Evolutionary conservation across 148 eudicot species (phyloP).

Genomic region (Simmondsia chinensis): DNA sequence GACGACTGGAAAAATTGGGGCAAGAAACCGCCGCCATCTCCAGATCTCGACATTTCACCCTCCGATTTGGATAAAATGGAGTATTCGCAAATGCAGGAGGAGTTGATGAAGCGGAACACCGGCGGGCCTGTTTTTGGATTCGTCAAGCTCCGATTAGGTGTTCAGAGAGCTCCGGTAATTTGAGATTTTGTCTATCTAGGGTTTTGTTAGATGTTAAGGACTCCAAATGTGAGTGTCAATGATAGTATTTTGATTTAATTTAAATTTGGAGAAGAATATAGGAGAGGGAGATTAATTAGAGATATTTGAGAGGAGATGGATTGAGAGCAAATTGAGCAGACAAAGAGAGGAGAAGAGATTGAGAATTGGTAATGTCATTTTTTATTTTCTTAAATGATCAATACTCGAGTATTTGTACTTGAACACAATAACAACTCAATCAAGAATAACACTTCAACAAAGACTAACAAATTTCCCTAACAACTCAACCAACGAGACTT

Average conservation of each 20-base stretch:
- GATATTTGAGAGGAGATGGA: too few relatives aligned
- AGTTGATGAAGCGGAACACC: slow-evolving; percentile 46
- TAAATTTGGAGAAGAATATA: too few relatives aligned
- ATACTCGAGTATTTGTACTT: too few relatives aligned
- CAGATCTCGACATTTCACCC: slow-evolving; percentile 43
- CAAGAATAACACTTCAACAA: too few relatives aligned
- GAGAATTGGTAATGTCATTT: too few relatives aligned
- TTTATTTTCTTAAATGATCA: too few relatives aligned
- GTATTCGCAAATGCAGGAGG: slow-evolving; percentile 38
- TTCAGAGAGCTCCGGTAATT: slow-evolving; percentile 45
- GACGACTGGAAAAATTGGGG: slow-evolving; percentile 84
- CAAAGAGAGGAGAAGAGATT: too few relatives aligned
- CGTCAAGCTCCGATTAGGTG: slow-evolving; percentile 64
- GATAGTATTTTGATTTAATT: neutral
- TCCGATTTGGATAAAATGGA: slow-evolving; percentile 51
- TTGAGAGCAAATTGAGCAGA: too few relatives aligned
- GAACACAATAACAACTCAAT: too few relatives aligned
- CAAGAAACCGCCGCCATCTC: slow-evolving; percentile 18
- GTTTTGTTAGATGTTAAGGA: neutral
- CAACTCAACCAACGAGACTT: too few relatives aligned
- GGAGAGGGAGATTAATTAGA: too few relatives aligned
- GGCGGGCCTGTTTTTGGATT: slow-evolving; percentile 83
- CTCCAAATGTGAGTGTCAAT: neutral
- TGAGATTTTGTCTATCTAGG: neutral
- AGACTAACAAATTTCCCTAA: too few relatives aligned